A percentile compares a stretch with the other conserved stretches of the same genome.
Conservation (phyloP, 2,329 filamentous ascomycete genomes). For the Apiospora hydei region DNA sequence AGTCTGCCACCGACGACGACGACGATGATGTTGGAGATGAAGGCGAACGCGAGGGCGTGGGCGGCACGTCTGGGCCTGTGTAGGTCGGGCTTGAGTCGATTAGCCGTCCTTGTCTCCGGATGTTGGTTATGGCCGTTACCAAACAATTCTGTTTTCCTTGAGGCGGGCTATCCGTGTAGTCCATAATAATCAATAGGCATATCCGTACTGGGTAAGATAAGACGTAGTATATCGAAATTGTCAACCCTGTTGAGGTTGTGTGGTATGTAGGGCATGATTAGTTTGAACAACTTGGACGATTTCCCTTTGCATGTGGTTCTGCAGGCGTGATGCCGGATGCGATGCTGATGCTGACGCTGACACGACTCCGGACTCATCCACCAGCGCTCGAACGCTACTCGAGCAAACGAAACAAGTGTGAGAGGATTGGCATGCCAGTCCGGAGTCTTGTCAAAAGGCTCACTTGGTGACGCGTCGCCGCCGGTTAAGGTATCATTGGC, state of each 20-base stretch:
- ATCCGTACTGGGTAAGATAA: background rate
- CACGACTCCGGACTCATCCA: no score
- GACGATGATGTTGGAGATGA: background rate
- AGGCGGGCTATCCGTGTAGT: background rate
- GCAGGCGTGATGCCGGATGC: no score
- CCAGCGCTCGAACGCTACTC: no score
- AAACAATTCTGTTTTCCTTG: background rate
- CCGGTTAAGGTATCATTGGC: conserved; percentile 1
- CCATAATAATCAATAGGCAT: background rate
- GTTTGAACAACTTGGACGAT: background rate
- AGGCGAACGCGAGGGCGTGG: background rate
- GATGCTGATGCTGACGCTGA: no score
- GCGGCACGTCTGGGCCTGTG: background rate
- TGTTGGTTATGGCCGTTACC: background rate
- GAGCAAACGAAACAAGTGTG: no score
- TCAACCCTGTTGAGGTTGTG: background rate
- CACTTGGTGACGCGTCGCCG: background rate
- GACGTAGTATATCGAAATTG: background rate
- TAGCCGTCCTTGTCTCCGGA: background rate
- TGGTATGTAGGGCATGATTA: background rate
- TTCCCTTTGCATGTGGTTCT: background rate
- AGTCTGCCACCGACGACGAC: background rate
- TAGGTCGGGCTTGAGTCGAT: background rate
- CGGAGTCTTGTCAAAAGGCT: background rate
- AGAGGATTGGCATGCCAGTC: no score